A percentile compares a stretch with the other conserved stretches of the same genome.
Conservation (phyloP, 2,329 filamentous ascomycete species). For the Rhexocercosporidium sp. region DNA sequence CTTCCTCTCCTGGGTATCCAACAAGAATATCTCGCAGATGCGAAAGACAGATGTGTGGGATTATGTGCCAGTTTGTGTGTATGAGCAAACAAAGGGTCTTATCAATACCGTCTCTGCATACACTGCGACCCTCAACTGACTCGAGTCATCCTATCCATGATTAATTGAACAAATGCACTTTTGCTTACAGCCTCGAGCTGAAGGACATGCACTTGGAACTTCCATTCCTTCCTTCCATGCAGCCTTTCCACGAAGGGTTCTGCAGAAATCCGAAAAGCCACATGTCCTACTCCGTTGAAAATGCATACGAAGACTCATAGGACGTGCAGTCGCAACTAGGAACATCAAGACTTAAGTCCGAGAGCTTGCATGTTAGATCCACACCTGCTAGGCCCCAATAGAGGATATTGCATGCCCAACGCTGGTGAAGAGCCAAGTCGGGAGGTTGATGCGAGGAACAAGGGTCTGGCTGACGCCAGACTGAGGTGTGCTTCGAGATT, state of each 20-base stretch:
- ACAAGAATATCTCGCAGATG: not conserved
- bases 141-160: not conserved
- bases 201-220: not conserved
- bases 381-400: too few species aligned
- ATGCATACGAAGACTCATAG: not conserved
- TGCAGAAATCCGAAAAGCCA: not conserved
- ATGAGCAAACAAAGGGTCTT: too few species aligned
- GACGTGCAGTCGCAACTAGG: not conserved
- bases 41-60: not conserved
- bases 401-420: not conserved
- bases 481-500: not conserved
- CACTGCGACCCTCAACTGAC: not conserved
- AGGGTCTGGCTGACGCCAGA: not conserved
- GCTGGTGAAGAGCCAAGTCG: not conserved
- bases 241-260: not conserved
- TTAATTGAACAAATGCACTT: conserved; percentile 2
- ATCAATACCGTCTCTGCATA: not conserved
- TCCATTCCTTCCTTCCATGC: not conserved
- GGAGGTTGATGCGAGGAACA: not conserved
- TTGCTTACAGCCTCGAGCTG: not conserved
- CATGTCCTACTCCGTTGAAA: not conserved
- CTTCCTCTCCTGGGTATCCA: not conserved
- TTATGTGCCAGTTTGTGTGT: not conserved
- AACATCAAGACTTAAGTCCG: not conserved
- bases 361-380: not conserved